A percentile compares a stretch with the other conserved stretches of the same genome.
Evolutionary conservation across 176 grass and related monocot species (phyloP).

Genomic region (Rhynchospora tenuis): DNA sequence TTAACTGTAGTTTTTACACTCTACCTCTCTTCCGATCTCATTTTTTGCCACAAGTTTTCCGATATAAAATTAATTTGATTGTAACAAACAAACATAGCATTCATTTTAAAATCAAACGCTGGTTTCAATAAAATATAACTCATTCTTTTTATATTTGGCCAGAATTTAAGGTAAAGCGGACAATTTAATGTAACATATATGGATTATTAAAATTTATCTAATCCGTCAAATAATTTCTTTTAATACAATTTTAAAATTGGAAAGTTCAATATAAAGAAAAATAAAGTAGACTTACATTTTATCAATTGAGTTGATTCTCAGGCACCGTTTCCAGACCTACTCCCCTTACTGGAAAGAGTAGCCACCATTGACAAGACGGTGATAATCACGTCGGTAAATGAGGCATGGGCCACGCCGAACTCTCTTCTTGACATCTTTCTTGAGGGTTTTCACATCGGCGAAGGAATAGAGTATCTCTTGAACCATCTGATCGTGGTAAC

Average conservation of each 20-base stretch:
- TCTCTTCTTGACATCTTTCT: constrained; percentile 78
- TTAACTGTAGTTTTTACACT: no score
- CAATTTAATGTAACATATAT: no score
- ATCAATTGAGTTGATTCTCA: neutral
- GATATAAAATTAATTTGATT: no score
- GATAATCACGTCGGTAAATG: constrained; percentile 71
- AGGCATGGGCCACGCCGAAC: constrained; percentile 41
- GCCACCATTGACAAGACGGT: constrained; percentile 60
- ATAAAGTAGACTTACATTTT: neutral
- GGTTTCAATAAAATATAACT: no score
- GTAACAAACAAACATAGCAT: no score
- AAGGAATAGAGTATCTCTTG: constrained; percentile 49
- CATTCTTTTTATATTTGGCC: no score
- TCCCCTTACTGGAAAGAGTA: constrained; percentile 15
- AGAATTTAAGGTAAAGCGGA: no score
- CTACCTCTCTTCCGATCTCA: no score
- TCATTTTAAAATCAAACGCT: no score
- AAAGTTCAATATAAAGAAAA: neutral
- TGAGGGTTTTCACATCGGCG: constrained; percentile 65
- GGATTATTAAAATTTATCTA: no score
- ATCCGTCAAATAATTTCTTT: no score
- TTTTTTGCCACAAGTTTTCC: no score
- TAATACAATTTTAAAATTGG: neutral
- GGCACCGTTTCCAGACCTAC: constrained; percentile 30
- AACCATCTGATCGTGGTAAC: constrained; percentile 54